These are phyloP conservation scores for Zea mays DNA, from an alignment of 176 grass and related monocot species.

Conservation along the genomic window Zm-B73-REFERENCE-NAM-5.0 NC_050102.1:149667001-149667500, in stretches of 20 bases:
- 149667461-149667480: neutral
- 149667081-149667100: slow-evolving; percentile 89
- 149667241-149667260: slow-evolving; percentile 3
- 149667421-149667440: neutral
- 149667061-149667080: slow-evolving; percentile 50
- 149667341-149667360: slow-evolving; percentile 7
- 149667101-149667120: slow-evolving; percentile 89
- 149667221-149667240: neutral
- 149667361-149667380: neutral
- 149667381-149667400: neutral
- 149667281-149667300: neutral
- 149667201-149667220: neutral
- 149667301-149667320: slow-evolving; percentile 2
- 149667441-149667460: neutral
- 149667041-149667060: slow-evolving; percentile 26
- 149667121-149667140: slow-evolving; percentile 92
- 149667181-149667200: slow-evolving; percentile 6
- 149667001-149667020: slow-evolving; percentile 9
- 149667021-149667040: neutral
- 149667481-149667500: neutral
- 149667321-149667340: neutral
- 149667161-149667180: slow-evolving; percentile 67
- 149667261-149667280: slow-evolving; percentile 9
- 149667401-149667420: neutral
- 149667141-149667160: slow-evolving; percentile 70